Conservation (phyloP, 2,329 filamentous ascomycete genomes). For the Monosporascus sp. region DNA sequence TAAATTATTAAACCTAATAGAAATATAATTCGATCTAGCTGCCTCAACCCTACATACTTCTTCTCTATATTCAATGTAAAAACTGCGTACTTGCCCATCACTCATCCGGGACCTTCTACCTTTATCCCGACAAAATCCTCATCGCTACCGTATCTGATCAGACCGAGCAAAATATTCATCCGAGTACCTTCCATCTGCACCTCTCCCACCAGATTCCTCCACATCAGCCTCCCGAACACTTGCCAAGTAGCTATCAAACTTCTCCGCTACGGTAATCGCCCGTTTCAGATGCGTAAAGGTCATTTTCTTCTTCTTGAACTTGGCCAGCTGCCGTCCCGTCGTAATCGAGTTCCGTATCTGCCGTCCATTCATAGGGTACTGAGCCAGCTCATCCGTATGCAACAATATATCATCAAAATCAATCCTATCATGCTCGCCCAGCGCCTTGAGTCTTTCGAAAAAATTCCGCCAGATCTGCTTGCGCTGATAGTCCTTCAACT, state of each 20-base stretch:
- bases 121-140: too few species aligned
- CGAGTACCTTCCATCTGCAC: not conserved
- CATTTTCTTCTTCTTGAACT: conserved; percentile 1
- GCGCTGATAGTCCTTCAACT: conserved; percentile 7
- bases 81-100: too few species aligned
- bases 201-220: not conserved
- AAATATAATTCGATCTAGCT: too few species aligned
- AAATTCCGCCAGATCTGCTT: conserved; percentile 15
- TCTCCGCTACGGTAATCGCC: not conserved
- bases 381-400: not conserved
- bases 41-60: too few species aligned
- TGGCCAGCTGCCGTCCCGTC: not conserved
- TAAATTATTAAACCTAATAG: too few species aligned
- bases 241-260: not conserved
- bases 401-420: not conserved
- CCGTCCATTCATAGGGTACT: not conserved
- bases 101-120: too few species aligned
- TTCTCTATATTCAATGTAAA: too few species aligned
- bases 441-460: conserved; percentile 3
- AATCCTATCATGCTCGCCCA: not conserved
- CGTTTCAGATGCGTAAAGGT: not conserved
- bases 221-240: conserved; percentile 1
- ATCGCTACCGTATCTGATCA: not conserved
- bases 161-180: not conserved
- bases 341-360: not conserved